Conservation (phyloP, 345 rosid species). For the Linum usitatissimum region DNA sequence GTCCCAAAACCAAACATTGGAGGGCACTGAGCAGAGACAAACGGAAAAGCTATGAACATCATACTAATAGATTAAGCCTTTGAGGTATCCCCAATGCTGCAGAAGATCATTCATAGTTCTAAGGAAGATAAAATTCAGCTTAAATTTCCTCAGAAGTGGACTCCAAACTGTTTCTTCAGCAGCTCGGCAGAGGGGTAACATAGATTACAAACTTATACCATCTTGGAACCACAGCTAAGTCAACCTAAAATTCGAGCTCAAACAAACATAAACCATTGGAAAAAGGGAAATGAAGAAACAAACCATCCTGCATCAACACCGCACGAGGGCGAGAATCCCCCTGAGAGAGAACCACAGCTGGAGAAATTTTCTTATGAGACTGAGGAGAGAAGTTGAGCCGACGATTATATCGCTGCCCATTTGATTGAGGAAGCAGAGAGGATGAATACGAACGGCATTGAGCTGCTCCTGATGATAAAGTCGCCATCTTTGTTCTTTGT, state of each 20-base stretch:
- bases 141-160: too few relatives aligned
- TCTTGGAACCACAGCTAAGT: neutral
- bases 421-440: constrained; percentile 17
- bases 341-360: constrained; percentile 32
- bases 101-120: too few relatives aligned
- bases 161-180: too few relatives aligned
- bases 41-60: too few relatives aligned
- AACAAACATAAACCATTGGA: too few relatives aligned
- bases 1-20: neutral
- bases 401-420: constrained; percentile 15
- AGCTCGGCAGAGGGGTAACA: too few relatives aligned
- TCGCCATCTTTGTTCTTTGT: constrained; percentile 49
- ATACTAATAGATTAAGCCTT: neutral
- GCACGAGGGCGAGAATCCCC: constrained; percentile 11
- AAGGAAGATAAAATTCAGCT: too few relatives aligned
- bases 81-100: too few relatives aligned
- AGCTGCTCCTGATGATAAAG: constrained; percentile 34
- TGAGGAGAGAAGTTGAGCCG: constrained; percentile 28
- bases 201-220: neutral
- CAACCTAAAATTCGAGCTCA: neutral
- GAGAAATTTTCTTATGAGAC: constrained; percentile 19
- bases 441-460: constrained; percentile 27
- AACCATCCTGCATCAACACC: constrained; percentile 31
- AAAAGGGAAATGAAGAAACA: constrained; percentile 8
- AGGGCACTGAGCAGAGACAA: neutral